Conservation (phyloP, 2,329 filamentous ascomycete genomes). For the Pseudopyrenochaeta lycopersici region DNA sequence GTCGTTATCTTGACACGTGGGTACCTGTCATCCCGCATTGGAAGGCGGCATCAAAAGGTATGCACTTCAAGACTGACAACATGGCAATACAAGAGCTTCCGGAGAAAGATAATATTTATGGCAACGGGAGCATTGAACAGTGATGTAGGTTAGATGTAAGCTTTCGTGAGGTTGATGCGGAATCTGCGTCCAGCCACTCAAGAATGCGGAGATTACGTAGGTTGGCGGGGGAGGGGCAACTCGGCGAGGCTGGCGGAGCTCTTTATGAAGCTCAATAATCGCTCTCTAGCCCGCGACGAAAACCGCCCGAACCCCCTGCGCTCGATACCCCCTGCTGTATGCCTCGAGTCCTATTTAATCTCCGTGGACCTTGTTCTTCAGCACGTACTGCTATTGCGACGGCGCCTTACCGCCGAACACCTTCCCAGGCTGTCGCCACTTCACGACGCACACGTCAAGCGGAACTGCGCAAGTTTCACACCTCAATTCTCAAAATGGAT, state of each 20-base stretch:
- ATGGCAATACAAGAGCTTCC: too few relatives aligned
- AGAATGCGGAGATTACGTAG: slow-evolving; percentile 18
- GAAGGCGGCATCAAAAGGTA: too few relatives aligned
- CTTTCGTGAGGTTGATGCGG: neutral
- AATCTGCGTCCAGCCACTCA: slow-evolving; percentile 7
- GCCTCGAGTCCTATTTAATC: slow-evolving; percentile 39
- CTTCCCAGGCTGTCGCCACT: slow-evolving; percentile 11
- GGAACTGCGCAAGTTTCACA: slow-evolving; percentile 35
- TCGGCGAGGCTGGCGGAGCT: neutral
- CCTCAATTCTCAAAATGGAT: slow-evolving; percentile 42
- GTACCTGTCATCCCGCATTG: too few relatives aligned
- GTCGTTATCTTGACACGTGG: too few relatives aligned
- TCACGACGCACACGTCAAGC: slow-evolving; percentile 21
- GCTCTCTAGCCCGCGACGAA: neutral
- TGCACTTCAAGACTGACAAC: too few relatives aligned
- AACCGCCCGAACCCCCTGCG: neutral
- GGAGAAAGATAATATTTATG: neutral
- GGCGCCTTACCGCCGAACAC: slow-evolving; percentile 8
- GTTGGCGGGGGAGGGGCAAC: slow-evolving; percentile 14
- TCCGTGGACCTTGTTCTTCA: slow-evolving; percentile 37
- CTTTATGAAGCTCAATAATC: neutral
- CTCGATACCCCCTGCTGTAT: slow-evolving; percentile 22
- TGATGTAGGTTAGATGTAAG: slow-evolving; percentile 10
- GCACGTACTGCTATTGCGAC: slow-evolving; percentile 15
- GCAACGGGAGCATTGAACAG: neutral